Percentiles rank a stretch among this genome's conserved stretches.
Conservation (phyloP, 2,329 filamentous ascomycete genomes). For the Aspergillus sp. region DNA sequence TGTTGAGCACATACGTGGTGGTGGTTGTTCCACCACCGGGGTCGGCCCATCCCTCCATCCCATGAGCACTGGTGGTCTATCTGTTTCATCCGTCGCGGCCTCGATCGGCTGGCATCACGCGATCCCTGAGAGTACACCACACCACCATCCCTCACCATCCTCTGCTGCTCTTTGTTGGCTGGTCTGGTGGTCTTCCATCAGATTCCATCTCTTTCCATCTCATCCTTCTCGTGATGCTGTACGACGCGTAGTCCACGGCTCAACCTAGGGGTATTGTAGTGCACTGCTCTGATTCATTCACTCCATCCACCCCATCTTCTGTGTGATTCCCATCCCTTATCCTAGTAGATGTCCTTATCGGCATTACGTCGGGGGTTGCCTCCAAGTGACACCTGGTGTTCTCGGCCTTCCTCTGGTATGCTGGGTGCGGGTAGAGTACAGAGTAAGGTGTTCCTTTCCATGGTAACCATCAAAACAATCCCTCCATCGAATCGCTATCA, state of each 20-base stretch:
- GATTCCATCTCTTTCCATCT: not conserved
- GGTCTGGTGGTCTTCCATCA: not conserved
- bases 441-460: no score
- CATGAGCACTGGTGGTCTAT: not conserved
- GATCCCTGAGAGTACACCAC: constrained; percentile 2
- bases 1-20: constrained; percentile 1
- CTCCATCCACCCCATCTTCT: not conserved
- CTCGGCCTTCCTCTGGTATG: not conserved
- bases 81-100: not conserved
- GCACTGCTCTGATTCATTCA: no score
- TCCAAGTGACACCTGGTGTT: no score
- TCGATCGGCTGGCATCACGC: not conserved
- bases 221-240: not conserved
- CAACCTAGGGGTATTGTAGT: no score
- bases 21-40: not conserved
- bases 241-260: no score
- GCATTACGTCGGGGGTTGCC: no score
- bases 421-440: not conserved
- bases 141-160: not conserved
- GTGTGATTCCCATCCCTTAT: not conserved
- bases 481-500: no score
- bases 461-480: not conserved
- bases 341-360: not conserved
- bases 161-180: not conserved
- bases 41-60: not conserved